phyloP scores from a whole-genome alignment of 208 protist genomes.

The Tritrichomonas foetus region DNA sequence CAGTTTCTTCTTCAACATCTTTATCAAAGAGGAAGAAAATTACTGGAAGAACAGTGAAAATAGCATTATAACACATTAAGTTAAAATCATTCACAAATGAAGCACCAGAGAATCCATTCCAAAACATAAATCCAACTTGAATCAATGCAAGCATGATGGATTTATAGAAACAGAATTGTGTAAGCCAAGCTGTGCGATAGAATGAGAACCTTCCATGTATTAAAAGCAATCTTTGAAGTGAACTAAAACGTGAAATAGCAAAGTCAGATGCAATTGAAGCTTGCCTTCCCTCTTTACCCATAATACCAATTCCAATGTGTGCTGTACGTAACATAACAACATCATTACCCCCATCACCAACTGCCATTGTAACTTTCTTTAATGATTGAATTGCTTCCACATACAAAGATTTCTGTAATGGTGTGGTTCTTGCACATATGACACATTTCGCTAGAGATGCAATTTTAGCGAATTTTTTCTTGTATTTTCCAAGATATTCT shows the following conservation, averaged over 20 bases:
- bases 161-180: slow-evolving; percentile 49
- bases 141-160: slow-evolving; percentile 34
- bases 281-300: slow-evolving; percentile 56
- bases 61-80: slow-evolving; percentile 45
- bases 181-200: background rate
- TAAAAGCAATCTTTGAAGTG: slow-evolving; percentile 32
- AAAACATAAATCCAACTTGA: slow-evolving; percentile 11
- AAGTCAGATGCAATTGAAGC: slow-evolving; percentile 46
- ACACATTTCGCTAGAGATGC: slow-evolving; percentile 70
- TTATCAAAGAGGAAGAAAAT: slow-evolving; percentile 36
- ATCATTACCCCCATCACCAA: slow-evolving; percentile 61
- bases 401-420: slow-evolving; percentile 91
- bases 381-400: slow-evolving; percentile 67
- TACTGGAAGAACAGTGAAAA: slow-evolving; percentile 43
- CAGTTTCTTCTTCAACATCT: slow-evolving; percentile 5
- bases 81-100: slow-evolving; percentile 38
- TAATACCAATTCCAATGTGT: slow-evolving; percentile 58
- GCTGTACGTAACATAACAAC: slow-evolving; percentile 55
- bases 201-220: slow-evolving; percentile 46
- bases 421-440: slow-evolving; percentile 83
- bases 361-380: slow-evolving; percentile 46
- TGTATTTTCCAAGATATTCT: background rate
- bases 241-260: slow-evolving; percentile 43
- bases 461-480: slow-evolving; percentile 52
- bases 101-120: slow-evolving; percentile 40